These are phyloP conservation scores for Apophysomyces ossiformis DNA, from an alignment of 371 early-diverging fungal genomes.

Conservation along the genomic window DNA sequence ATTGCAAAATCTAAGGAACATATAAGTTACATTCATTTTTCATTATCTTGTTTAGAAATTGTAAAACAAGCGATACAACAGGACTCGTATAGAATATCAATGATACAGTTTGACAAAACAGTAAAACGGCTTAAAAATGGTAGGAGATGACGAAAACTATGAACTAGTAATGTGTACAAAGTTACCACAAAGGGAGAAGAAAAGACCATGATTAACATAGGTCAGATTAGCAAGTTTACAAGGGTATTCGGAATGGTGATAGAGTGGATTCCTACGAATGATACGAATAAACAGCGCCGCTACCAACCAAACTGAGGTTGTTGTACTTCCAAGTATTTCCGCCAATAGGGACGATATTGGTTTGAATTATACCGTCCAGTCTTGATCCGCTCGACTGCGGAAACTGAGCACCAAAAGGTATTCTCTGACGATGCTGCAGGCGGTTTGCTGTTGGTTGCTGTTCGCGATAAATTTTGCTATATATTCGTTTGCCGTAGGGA, in stretches of 20 bases:
- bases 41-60: no score
- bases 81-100: not conserved
- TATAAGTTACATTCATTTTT: no score
- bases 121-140: constrained; percentile 4
- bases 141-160: not conserved
- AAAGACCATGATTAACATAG: not conserved
- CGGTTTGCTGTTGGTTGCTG: constrained; percentile 1
- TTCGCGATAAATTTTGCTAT: constrained; percentile 71
- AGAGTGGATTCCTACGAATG: not conserved
- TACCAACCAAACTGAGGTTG: not conserved
- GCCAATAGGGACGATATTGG: not conserved
- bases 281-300: not conserved
- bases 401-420: not conserved
- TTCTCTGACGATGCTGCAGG: not conserved
- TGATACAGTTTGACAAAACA: not conserved
- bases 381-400: not conserved
- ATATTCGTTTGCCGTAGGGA: constrained; percentile 89
- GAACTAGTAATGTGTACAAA: constrained; percentile 4
- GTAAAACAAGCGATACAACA: not conserved
- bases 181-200: not conserved
- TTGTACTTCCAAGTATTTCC: constrained; percentile 1
- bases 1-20: no score
- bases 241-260: not conserved
- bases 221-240: not conserved
- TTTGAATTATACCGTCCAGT: not conserved